Conservation (phyloP, 768 basidiomycete genomes). For the Phanerochaete carnosa region DNA sequence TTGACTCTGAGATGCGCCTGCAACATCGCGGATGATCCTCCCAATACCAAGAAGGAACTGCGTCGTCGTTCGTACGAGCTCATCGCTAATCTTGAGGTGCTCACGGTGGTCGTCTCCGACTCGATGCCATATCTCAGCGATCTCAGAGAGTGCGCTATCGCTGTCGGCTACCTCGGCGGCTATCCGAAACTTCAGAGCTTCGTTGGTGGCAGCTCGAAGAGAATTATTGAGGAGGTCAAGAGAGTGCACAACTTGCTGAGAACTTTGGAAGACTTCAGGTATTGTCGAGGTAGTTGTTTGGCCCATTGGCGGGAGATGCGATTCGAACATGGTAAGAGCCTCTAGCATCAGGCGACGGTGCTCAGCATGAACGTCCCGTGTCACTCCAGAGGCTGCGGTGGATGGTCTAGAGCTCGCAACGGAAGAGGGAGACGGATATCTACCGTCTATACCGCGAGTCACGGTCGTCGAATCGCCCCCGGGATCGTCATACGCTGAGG, state of each 20-base stretch:
- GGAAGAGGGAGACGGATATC: neutral
- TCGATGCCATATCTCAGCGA: conserved; percentile 61
- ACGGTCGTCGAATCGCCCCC: neutral
- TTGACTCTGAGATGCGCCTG: conserved; percentile 27
- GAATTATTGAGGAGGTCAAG: conserved; percentile 67
- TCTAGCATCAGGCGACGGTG: conserved; percentile 73
- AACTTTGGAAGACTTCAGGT: conserved; percentile 56
- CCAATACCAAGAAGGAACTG: conserved; percentile 75
- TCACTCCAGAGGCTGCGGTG: neutral
- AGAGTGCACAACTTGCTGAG: conserved; percentile 59
- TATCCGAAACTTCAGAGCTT: conserved; percentile 71
- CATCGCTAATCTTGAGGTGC: conserved; percentile 68
- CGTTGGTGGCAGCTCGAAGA: conserved; percentile 50
- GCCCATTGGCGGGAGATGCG: conserved; percentile 47
- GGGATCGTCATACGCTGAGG: neutral
- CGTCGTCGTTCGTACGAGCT: conserved; percentile 73
- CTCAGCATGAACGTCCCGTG: conserved; percentile 35
- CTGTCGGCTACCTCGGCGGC: conserved; percentile 63
- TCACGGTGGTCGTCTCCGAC: conserved; percentile 75
- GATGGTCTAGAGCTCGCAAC: neutral
- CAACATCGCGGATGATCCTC: conserved; percentile 58
- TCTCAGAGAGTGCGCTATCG: conserved; percentile 28
- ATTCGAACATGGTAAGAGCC: conserved; percentile 66
- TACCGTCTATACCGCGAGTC: neutral
- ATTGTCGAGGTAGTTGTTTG: conserved; percentile 37